phyloP scores from a whole-genome alignment of 805 yeast species.

The Candida dendrica region DNA sequence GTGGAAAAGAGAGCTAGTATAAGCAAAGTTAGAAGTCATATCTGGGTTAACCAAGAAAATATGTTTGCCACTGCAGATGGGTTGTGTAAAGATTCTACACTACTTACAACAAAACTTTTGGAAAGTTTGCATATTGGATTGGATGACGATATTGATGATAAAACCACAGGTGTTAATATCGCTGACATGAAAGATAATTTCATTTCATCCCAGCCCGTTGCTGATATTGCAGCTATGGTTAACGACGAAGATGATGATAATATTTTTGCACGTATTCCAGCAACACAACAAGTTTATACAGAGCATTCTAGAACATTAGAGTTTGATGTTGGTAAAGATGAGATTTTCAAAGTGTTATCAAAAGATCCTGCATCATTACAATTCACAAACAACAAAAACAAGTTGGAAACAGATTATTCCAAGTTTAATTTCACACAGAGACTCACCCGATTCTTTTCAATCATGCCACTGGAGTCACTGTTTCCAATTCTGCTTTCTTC shows the following conservation, averaged over 20 bases:
- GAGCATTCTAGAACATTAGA: conserved; percentile 26
- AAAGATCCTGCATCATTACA: conserved; percentile 47
- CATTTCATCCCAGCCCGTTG: conserved; percentile 41
- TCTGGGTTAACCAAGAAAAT: conserved; percentile 46
- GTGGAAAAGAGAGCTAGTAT: conserved; percentile 37
- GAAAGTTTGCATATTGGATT: conserved; percentile 45
- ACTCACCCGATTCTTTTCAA: conserved; percentile 46
- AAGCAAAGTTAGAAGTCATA: conserved; percentile 37
- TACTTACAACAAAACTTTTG: conserved; percentile 43
- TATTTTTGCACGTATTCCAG: conserved; percentile 16
- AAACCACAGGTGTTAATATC: background rate
- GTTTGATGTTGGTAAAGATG: conserved; percentile 20
- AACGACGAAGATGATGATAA: conserved; percentile 26
- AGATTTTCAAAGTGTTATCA: conserved; percentile 31
- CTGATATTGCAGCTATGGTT: conserved; percentile 34
- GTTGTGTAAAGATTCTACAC: conserved; percentile 44
- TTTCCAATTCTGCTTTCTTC: conserved; percentile 34
- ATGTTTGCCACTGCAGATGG: conserved; percentile 39
- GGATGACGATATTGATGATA: conserved; percentile 9
- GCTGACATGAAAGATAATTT: conserved; percentile 16
- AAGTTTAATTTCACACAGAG: conserved; percentile 30
- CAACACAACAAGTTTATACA: conserved; percentile 36
- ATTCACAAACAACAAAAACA: conserved; percentile 24
- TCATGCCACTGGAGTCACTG: conserved; percentile 34
- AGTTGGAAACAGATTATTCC: background rate